These are phyloP conservation scores for Fusarium citri DNA, from an alignment of 2,329 filamentous ascomycete genomes.

Conservation along the genomic window DNA sequence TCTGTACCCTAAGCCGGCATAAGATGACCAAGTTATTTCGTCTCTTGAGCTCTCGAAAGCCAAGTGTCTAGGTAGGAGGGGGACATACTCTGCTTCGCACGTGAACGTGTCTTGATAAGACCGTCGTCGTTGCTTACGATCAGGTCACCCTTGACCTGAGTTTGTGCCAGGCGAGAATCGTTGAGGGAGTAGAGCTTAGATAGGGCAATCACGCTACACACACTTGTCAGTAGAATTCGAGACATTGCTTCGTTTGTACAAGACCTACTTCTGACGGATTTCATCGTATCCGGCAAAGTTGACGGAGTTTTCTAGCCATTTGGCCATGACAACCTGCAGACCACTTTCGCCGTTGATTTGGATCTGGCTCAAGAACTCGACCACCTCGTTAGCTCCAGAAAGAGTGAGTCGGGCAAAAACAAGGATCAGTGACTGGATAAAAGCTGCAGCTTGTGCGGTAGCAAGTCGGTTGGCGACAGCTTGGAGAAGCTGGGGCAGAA, in stretches of 20 bases:
- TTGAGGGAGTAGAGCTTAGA: conserved; percentile 91
- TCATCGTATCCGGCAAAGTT: conserved; percentile 99
- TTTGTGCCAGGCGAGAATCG: conserved; percentile 81
- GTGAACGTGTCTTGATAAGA: conserved; percentile 93
- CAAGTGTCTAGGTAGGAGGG: not conserved
- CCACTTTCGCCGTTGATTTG: conserved; percentile 83
- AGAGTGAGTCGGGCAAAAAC: conserved; percentile 94
- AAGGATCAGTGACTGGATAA: conserved; percentile 95
- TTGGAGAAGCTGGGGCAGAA: conserved; percentile 85
- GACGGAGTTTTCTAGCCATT: conserved; percentile 97
- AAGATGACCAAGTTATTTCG: no score
- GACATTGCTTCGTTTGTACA: not conserved
- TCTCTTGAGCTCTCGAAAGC: no score
- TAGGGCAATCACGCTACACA: conserved; percentile 82
- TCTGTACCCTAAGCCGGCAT: no score
- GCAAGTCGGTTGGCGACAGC: conserved; percentile 89
- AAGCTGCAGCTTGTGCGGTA: conserved; percentile 83
- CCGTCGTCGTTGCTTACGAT: conserved; percentile 79
- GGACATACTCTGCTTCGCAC: conserved; percentile 80
- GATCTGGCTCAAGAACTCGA: conserved; percentile 89
- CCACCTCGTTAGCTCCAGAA: conserved; percentile 85
- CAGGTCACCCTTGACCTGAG: conserved; percentile 90
- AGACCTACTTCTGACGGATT: conserved; percentile 90
- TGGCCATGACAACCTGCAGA: conserved; percentile 88
- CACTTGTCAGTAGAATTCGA: conserved; percentile 46